Evolutionary conservation across 768 basidiomycete genomes (phyloP).

Genomic region (Naematelia aurantialba): DNA sequence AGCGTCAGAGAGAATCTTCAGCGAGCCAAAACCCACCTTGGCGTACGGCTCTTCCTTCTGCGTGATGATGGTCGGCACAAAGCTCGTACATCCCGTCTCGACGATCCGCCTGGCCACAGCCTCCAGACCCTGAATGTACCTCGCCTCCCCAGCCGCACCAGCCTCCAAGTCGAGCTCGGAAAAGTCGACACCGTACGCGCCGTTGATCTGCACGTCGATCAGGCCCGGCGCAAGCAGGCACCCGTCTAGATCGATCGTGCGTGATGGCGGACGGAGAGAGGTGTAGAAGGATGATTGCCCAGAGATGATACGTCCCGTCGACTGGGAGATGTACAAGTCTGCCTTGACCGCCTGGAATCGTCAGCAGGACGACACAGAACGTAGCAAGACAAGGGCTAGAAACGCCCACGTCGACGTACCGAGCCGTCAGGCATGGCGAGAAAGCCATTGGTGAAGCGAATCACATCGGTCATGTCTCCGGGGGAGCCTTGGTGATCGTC

Average conservation of each 20-base stretch:
- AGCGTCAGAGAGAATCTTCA: too few species aligned
- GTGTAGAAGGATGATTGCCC: constrained; percentile 24
- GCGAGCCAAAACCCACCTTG: constrained; percentile 32
- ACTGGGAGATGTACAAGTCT: constrained; percentile 48
- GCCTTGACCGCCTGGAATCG: constrained; percentile 11
- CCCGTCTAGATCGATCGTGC: constrained; percentile 63
- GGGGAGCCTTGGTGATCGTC: neutral
- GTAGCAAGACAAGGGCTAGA: neutral
- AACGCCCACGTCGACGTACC: constrained; percentile 47
- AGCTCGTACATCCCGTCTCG: constrained; percentile 86
- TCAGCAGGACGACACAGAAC: neutral
- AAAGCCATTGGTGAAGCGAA: constrained; percentile 84
- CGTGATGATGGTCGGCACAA: constrained; percentile 51
- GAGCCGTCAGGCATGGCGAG: constrained; percentile 75
- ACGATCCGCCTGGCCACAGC: constrained; percentile 70
- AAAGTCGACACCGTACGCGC: constrained; percentile 56
- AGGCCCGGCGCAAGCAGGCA: constrained; percentile 82
- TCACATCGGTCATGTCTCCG: constrained; percentile 49
- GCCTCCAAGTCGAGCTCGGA: constrained; percentile 28
- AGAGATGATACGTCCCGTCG: constrained; percentile 64
- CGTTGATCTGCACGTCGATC: constrained; percentile 85
- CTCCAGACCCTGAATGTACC: constrained; percentile 65
- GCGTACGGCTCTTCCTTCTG: constrained; percentile 14
- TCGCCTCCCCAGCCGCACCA: constrained; percentile 17
- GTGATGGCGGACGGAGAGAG: constrained; percentile 3